Conservation (phyloP, 768 basidiomycete species). For the Cantharellus cinnabarinus region DNA sequence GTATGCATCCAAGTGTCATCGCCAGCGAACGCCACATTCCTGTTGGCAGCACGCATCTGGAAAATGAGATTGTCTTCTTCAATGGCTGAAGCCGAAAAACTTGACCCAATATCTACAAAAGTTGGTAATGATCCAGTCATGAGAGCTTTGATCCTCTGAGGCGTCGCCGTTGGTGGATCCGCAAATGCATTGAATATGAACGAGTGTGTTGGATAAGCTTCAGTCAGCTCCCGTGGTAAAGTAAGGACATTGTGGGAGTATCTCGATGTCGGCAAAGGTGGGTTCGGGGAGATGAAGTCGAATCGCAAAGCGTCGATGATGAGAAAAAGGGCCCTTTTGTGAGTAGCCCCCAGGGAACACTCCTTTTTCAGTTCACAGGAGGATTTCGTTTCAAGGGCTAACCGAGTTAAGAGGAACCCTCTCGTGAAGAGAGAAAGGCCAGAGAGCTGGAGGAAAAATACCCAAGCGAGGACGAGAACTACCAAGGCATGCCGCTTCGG, state of each 20-base stretch:
- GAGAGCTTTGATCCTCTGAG: constrained; percentile 86
- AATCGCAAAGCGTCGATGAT: constrained; percentile 87
- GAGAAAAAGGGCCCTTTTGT: constrained; percentile 62
- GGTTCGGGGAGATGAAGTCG: constrained; percentile 68
- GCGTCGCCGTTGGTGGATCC: constrained; percentile 87
- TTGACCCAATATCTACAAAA: constrained; percentile 83
- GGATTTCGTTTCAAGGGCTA: constrained; percentile 42
- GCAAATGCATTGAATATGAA: constrained; percentile 78
- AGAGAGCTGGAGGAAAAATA: constrained; percentile 45
- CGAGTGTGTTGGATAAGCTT: constrained; percentile 42
- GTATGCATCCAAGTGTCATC: constrained; percentile 93
- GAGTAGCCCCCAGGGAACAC: constrained; percentile 39
- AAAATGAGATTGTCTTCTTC: constrained; percentile 73
- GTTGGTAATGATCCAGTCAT: constrained; percentile 92
- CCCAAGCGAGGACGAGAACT: constrained; percentile 13
- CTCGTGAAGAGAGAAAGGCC: constrained; percentile 80
- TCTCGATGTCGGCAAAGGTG: constrained; percentile 32
- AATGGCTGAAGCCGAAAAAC: constrained; percentile 74
- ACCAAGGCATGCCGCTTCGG: neutral
- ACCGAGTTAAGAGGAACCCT: constrained; percentile 73
- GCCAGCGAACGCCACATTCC: constrained; percentile 72
- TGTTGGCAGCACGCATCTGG: constrained; percentile 40
- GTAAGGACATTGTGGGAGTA: constrained; percentile 70
- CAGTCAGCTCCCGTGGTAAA: constrained; percentile 53
- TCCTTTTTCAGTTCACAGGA: constrained; percentile 15